Base-by-base conservation (phyloP, 257 asterid genomes). In the Euphrasia confusa region DNA sequence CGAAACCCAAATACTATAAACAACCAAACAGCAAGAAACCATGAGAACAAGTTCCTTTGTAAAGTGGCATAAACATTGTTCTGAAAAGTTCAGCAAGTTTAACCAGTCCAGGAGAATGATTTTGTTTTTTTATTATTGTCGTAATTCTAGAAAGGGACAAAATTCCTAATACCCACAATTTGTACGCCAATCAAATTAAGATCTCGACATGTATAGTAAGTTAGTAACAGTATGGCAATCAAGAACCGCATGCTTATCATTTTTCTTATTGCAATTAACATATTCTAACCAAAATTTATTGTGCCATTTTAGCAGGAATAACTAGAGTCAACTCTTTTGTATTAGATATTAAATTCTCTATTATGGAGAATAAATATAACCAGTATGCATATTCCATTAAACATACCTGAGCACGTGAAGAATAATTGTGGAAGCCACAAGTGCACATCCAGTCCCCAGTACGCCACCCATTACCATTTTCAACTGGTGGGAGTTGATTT, bases 401-500 rank as follows among this genome's bases (percentile, higher is more conserved):
- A 40, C 60, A 60, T 71, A 84, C 97, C 95, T 82, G 81, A 10
- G 73, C 72, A 14, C 96, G 94, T 53, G 95, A 87, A 65, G 96
- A 81, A 72, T 88, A 90, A 77, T 90, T 90, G 74, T 88, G 97
- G 75, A 82, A 87, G 76, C 97, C 96, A 76, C 96, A 88, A 33
- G 61, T 42, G 78, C 97, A 90, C 69, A 90, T 78, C 96, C 95
- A 90, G 65, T 88, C 96, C 69, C 97, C 97, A 73, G 55, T 70
- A 56, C 96, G 94, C 97, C 97, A 87, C 56, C 84, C 86, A 32
- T 79, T 68, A 67, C 75, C 81, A 60, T 85, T 82, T 67, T 87
- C 75, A 68, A 72, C 79, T 61, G 83, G 65, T 61, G 78, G 73
- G 67, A 78, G 71, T 66, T 74, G 86, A 73, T 71, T 75, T 17